Percentiles rank a stretch among this genome's conserved stretches.
phyloP scores from a whole-genome alignment of 2,329 filamentous ascomycete genomes.

The Pseudocercospora musae region DNA sequence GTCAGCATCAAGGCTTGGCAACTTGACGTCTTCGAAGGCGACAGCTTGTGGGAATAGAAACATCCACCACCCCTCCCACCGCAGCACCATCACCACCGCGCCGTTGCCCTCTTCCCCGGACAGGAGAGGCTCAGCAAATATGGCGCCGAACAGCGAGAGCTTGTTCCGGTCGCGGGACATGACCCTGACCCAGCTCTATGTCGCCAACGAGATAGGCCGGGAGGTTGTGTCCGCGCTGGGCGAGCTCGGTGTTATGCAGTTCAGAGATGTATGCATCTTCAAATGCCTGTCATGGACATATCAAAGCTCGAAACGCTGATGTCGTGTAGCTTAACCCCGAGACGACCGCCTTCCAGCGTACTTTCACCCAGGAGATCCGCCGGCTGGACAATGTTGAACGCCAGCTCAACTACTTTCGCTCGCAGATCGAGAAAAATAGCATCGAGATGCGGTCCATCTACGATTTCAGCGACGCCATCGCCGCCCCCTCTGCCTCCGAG shows the following conservation, averaged over 20 bases:
- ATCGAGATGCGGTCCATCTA: conserved; percentile 87
- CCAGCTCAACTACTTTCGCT: conserved; percentile 91
- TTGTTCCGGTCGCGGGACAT: conserved; percentile 99
- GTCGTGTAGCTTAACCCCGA: conserved; percentile 76
- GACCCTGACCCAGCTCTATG: conserved; percentile 99
- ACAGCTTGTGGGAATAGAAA: neutral
- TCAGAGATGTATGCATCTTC: conserved; percentile 77
- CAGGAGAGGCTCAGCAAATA: conserved; percentile 33
- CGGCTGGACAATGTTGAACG: conserved; percentile 97
- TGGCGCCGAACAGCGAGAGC: conserved; percentile 72
- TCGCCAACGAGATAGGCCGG: conserved; percentile 96
- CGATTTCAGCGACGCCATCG: conserved; percentile 77
- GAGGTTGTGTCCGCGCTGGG: conserved; percentile 96
- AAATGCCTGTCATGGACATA: too few relatives aligned
- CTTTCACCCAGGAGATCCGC: conserved; percentile 96
- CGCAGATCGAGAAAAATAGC: conserved; percentile 89
- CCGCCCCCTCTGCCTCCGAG: conserved; percentile 84
- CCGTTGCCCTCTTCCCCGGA: conserved; percentile 13
- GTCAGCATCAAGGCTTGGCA: neutral
- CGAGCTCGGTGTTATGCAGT: conserved; percentile 94
- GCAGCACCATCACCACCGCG: neutral
- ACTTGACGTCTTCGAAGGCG: neutral
- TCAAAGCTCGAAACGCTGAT: too few relatives aligned
- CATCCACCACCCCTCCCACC: conserved; percentile 7
- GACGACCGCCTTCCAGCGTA: conserved; percentile 90